These are phyloP conservation scores for Santalum album DNA, from an alignment of 164 flowering plant genomes.

Conservation along the genomic window DNA sequence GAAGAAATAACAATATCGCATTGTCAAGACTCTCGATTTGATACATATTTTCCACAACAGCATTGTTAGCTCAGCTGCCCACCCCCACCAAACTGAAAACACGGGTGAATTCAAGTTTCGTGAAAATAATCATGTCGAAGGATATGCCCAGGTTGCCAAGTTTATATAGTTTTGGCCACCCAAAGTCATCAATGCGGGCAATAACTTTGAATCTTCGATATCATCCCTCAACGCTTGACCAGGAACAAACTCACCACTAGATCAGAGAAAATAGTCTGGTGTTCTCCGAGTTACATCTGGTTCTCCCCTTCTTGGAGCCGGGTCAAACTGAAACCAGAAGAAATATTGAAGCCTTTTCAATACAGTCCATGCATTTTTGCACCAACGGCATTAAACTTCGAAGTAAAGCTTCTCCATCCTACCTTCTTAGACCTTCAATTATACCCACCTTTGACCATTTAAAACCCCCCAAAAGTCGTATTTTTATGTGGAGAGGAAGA, in stretches of 20 bases:
- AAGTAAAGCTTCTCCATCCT: no score
- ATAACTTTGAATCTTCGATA: constrained; percentile 13
- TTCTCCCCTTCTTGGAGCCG: constrained; percentile 98
- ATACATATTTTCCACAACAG: constrained; percentile 17
- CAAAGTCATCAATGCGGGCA: constrained; percentile 10
- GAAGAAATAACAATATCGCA: constrained; percentile 13
- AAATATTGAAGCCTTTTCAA: no score
- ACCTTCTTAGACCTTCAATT: no score
- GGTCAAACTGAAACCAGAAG: constrained; percentile 77
- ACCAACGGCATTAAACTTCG: no score
- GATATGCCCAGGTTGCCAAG: constrained; percentile 18
- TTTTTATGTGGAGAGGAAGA: constrained; percentile 4
- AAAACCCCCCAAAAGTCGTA: no score
- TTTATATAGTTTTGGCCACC: constrained; percentile 17
- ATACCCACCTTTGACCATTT: no score
- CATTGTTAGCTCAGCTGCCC: constrained; percentile 19
- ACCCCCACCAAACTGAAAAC: no score
- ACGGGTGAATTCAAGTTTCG: constrained; percentile 12
- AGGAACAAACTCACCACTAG: constrained; percentile 18
- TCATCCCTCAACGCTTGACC: constrained; percentile 13
- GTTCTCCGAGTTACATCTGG: constrained; percentile 97
- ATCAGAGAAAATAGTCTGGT: constrained; percentile 86
- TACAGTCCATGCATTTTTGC: no score
- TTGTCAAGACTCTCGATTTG: constrained; percentile 31
- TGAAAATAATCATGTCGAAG: constrained; percentile 10